Evolutionary conservation across 2,329 filamentous ascomycete species (phyloP).

Genomic region (Penicillium sp.): DNA sequence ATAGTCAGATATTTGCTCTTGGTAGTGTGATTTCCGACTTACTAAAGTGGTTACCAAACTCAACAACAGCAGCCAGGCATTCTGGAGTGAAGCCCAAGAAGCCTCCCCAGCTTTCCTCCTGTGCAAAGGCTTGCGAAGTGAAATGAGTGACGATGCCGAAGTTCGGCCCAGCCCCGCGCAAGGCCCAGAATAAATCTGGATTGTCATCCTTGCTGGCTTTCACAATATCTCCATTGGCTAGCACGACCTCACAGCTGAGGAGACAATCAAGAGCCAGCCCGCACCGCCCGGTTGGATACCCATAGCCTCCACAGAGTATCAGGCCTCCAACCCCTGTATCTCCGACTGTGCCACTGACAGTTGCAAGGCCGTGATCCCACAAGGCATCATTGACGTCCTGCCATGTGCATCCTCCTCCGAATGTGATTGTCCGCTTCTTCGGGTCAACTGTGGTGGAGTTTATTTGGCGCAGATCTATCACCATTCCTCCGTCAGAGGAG

Average conservation of each 20-base stretch:
- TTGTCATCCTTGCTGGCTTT: neutral
- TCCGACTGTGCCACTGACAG: conserved; percentile 4
- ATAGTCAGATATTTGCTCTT: neutral
- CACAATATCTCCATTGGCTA: conserved; percentile 4
- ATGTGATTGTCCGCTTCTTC: neutral
- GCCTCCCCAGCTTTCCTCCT: conserved; percentile 3
- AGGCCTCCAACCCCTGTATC: conserved; percentile 2
- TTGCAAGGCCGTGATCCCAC: conserved; percentile 3
- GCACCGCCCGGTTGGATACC: neutral
- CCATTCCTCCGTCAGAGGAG: conserved; percentile 3
- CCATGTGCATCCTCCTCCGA: conserved; percentile 6
- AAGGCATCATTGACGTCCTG: conserved; percentile 5
- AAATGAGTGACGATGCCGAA: neutral
- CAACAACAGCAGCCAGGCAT: neutral
- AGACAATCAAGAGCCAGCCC: conserved; percentile 5
- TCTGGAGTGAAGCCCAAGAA: neutral
- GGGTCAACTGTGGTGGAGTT: neutral
- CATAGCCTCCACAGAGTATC: conserved; percentile 4
- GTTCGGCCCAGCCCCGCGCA: neutral
- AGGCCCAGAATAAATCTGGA: neutral
- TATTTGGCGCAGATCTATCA: conserved; percentile 3
- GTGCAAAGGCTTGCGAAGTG: conserved; percentile 2
- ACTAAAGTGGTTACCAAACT: neutral
- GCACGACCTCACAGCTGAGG: conserved; percentile 1
- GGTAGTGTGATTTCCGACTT: neutral